Evolutionary conservation across 768 basidiomycete genomes (phyloP).

Genomic region (Lactifluus echinatus): DNA sequence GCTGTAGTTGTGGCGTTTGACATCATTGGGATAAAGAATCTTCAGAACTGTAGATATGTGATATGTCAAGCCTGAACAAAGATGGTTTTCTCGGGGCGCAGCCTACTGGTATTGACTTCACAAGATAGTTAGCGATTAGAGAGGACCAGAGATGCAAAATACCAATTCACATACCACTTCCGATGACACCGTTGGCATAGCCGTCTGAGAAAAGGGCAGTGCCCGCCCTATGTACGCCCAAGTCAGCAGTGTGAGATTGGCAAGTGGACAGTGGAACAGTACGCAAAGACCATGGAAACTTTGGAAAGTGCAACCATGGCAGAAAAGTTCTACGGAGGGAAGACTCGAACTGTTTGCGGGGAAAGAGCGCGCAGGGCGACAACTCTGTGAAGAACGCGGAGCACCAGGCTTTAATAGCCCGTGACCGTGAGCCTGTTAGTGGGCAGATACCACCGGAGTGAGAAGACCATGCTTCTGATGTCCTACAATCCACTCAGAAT

Average conservation of each 20-base stretch:
- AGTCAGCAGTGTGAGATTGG: background rate
- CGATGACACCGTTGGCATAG: slow-evolving; percentile 79
- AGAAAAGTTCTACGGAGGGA: background rate
- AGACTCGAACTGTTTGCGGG: background rate
- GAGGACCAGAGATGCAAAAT: background rate
- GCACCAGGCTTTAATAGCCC: background rate
- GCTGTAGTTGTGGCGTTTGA: slow-evolving; percentile 49
- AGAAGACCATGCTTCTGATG: background rate
- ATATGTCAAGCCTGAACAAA: background rate
- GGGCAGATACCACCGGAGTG: background rate
- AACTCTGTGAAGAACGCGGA: background rate
- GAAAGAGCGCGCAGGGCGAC: background rate
- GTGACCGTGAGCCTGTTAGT: background rate
- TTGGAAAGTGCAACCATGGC: slow-evolving; percentile 30
- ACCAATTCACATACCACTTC: slow-evolving; percentile 48
- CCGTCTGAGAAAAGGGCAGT: slow-evolving; percentile 86
- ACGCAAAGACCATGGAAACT: slow-evolving; percentile 85
- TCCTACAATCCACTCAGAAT: background rate
- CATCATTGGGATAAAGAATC: slow-evolving; percentile 51
- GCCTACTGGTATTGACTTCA: slow-evolving; percentile 61
- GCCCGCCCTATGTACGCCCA: slow-evolving; percentile 48
- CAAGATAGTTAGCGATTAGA: slow-evolving; percentile 5
- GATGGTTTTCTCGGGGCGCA: background rate
- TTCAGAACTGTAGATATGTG: slow-evolving; percentile 44
- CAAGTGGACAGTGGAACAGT: background rate